Percentiles rank a stretch among this genome's conserved stretches.
Evolutionary conservation across 2,329 filamentous ascomycete species (phyloP).

Genomic region (Exophiala phaeomuriformis): DNA sequence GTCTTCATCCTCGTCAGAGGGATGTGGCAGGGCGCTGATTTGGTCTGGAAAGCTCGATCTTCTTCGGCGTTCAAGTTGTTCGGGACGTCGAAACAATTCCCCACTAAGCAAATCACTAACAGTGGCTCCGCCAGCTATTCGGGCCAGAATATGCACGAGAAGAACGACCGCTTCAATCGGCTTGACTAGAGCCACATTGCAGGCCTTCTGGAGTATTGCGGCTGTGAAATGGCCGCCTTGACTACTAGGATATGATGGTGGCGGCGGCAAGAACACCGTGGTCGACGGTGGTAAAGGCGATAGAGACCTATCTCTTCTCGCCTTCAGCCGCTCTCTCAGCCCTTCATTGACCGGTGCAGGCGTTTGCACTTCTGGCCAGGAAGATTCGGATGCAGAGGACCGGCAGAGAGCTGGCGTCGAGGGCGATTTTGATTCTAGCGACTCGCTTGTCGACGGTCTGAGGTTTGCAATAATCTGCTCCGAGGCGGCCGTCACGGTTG

Average conservation of each 20-base stretch:
- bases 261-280: conserved; percentile 50
- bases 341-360: conserved; percentile 27
- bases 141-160: conserved; percentile 73
- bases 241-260: not conserved
- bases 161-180: conserved; percentile 69
- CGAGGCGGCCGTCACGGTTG: conserved; percentile 28
- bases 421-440: conserved; percentile 28
- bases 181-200: conserved; percentile 69
- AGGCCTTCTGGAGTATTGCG: conserved; percentile 68
- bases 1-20: conserved; percentile 30
- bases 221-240: conserved; percentile 45
- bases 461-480: conserved; percentile 1
- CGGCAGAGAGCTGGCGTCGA: conserved; percentile 41
- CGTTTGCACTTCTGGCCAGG: conserved; percentile 35
- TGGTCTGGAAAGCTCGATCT: conserved; percentile 18
- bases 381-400: conserved; percentile 38
- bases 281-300: conserved; percentile 59
- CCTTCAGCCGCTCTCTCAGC: conserved; percentile 19
- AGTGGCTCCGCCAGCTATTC: conserved; percentile 52
- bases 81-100: conserved; percentile 20
- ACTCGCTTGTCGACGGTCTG: conserved; percentile 14
- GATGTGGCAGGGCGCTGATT: conserved; percentile 17
- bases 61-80: conserved; percentile 15
- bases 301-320: conserved; percentile 15
- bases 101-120: conserved; percentile 28